Percentiles rank a stretch among this genome's conserved stretches.
Evolutionary conservation across 148 eudicot species (phyloP).

Genomic region (Fagopyrum tataricum): DNA sequence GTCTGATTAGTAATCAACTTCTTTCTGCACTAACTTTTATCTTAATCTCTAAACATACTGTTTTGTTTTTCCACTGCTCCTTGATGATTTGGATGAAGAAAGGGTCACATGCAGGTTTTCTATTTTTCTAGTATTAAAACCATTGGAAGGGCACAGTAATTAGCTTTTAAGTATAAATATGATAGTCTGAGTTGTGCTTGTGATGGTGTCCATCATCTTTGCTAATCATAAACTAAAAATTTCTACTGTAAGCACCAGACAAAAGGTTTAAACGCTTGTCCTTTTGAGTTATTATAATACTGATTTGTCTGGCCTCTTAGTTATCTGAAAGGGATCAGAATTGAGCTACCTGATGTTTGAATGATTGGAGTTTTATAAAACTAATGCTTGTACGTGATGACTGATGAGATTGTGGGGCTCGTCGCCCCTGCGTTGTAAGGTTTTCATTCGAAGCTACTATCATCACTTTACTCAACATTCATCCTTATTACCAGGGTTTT

Average conservation of each 20-base stretch:
- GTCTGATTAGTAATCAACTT: constrained; percentile 4
- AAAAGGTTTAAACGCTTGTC: neutral
- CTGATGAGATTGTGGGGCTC: too few relatives aligned
- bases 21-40: constrained; percentile 8
- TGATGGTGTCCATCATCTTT: constrained; percentile 13
- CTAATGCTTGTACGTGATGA: neutral
- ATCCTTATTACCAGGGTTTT: neutral
- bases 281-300: neutral
- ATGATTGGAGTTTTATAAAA: neutral
- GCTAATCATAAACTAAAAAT: neutral
- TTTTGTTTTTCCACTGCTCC: neutral
- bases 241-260: constrained; percentile 1
- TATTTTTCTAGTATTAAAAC: neutral
- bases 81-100: constrained; percentile 11
- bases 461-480: neutral
- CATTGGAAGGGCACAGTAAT: neutral
- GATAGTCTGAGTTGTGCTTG: constrained; percentile 6
- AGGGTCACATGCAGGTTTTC: neutral
- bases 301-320: constrained; percentile 13
- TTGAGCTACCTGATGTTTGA: neutral
- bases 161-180: constrained; percentile 11
- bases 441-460: constrained; percentile 5
- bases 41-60: constrained; percentile 3
- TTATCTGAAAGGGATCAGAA: constrained; percentile 2
- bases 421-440: constrained; percentile 9